Conservation (phyloP, 352 stramenopile species). For the Pythium utonaiense region DNA sequence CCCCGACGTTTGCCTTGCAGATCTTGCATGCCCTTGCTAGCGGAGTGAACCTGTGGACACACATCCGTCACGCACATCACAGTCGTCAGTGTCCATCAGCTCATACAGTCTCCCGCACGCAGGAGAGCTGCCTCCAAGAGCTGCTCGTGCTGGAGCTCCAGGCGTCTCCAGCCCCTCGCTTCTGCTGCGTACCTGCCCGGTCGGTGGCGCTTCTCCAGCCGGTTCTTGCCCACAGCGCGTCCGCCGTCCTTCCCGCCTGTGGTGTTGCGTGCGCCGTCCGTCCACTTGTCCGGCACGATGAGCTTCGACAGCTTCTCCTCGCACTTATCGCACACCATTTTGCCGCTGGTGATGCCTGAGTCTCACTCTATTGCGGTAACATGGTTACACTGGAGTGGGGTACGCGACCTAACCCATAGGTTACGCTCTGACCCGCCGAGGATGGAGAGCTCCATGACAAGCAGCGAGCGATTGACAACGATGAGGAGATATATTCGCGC, state of each 20-base stretch:
- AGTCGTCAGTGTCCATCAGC: too few relatives aligned
- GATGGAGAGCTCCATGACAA: neutral
- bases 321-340: conserved; percentile 75
- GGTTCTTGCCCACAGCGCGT: conserved; percentile 38
- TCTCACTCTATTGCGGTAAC: neutral
- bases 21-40: conserved; percentile 55
- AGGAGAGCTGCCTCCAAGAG: too few relatives aligned
- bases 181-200: conserved; percentile 28
- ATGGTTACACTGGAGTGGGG: conserved; percentile 1
- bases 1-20: conserved; percentile 54
- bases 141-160: conserved; percentile 1
- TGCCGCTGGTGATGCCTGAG: neutral
- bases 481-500: conserved; percentile 16
- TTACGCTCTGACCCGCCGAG: neutral
- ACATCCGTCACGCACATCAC: too few relatives aligned
- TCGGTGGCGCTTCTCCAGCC: conserved; percentile 41
- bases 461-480: neutral
- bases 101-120: too few relatives aligned
- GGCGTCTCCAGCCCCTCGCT: neutral
- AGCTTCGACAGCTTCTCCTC: conserved; percentile 76
- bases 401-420: conserved; percentile 3
- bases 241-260: conserved; percentile 52
- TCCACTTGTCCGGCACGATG: conserved; percentile 76
- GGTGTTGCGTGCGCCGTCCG: conserved; percentile 54
- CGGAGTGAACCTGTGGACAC: conserved; percentile 57